Evolutionary conservation across 106 monocot species (phyloP), one percentile per base, ranked within the genome.

Genomic region (Apostasia ramifera): DNA sequence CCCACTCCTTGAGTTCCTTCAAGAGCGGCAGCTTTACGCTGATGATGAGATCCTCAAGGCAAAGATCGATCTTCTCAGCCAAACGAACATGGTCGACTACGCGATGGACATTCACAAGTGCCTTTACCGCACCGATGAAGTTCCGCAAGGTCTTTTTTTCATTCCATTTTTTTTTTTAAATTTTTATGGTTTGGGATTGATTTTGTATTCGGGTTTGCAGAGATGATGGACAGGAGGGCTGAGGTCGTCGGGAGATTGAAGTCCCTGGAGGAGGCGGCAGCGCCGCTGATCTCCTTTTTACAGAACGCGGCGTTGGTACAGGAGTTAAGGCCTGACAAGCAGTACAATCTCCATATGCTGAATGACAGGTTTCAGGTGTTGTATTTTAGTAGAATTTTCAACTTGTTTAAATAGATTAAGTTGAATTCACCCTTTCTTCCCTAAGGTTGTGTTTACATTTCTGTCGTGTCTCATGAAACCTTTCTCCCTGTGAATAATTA

Each of bases 41-140:
- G 91, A 95, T 59, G 88, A 76, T 26, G 83, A 91, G 81, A 91
- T 95, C 65, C 88, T 91, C 71, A 86, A 86, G 74, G 88, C 83
- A 6, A 95, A 95, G 83, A 86, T 95, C 71, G 78, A 86, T 51
- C 88, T 95, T 55, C 83, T 95, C 55, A 81, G 79, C 74, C 76
- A 85, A 61, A 95, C 91, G 44, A 95, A 95, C 73, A 95, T 95
- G 94, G 94, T 95, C 42, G 94, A 95, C 63, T 95, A 95, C 76
- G 94, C 91, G 74, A 88, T 91, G 88, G 94, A 95, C 78, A 91
- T 95, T 56, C 91, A 95, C 72, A 91, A 91, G 83, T 70, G 70
- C 65, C 91, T 88, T 44, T 88, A 91, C 68, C 85, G 76, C 64
- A 91, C 91, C 45, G 94, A 95, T 9, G 91, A 95, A 39, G 94